Evolutionary conservation across 148 eudicot species (phyloP).

Genomic region (Simmondsia chinensis): DNA sequence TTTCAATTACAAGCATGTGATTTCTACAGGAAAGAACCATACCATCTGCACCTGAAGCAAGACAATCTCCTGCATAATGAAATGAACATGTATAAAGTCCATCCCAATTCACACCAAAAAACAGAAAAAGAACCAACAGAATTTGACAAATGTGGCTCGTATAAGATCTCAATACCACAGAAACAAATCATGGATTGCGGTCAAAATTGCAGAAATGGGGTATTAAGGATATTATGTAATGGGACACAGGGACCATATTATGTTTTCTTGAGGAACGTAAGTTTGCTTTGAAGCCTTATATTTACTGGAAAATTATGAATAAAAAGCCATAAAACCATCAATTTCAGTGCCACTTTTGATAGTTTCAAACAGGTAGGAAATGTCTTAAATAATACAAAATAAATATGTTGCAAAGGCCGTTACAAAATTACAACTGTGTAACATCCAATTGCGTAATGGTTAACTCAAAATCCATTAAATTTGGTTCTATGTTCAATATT

Average conservation of each 20-base stretch:
- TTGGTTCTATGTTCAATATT: no score
- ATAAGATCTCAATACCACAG: neutral
- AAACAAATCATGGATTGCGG: neutral
- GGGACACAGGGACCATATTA: no score
- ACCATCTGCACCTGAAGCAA: slow-evolving; percentile 99
- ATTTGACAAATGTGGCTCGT: no score
- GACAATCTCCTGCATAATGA: slow-evolving; percentile 57
- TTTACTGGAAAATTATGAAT: neutral
- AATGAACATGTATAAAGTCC: slow-evolving; percentile 6
- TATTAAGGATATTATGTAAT: no score
- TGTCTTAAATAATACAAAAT: no score
- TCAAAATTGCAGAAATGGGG: neutral
- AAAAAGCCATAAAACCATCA: neutral
- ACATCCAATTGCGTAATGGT: no score
- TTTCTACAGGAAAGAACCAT: slow-evolving; percentile 18
- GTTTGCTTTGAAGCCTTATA: neutral
- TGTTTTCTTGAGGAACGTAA: neutral
- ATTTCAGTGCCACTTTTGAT: neutral
- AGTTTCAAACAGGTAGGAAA: no score
- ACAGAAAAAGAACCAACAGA: no score
- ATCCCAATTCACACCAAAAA: no score
- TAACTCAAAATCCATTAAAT: no score
- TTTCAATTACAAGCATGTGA: neutral
- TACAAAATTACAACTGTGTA: no score
- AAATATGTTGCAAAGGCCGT: no score